A percentile compares a stretch with the other conserved stretches of the same genome.
These are phyloP conservation scores for Boletellus sp. DNA, from an alignment of 768 basidiomycete species.

Conservation along the genomic window DNA sequence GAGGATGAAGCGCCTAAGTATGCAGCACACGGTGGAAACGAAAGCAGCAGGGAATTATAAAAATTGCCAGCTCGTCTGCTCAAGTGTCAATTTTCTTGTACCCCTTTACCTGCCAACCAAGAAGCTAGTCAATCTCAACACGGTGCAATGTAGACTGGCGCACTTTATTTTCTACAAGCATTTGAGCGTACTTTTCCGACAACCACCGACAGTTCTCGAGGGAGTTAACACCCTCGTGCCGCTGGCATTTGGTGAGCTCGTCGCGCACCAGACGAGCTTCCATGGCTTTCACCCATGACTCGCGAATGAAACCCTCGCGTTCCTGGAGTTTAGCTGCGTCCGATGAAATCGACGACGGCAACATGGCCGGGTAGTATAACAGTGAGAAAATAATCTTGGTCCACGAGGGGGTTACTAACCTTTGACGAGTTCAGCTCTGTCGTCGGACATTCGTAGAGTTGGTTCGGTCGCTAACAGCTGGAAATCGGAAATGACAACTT, in stretches of 20 bases:
- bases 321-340: conserved; percentile 55
- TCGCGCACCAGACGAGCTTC: conserved; percentile 85
- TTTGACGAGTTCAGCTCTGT: conserved; percentile 33
- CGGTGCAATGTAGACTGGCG: conserved; percentile 21
- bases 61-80: conserved; percentile 1
- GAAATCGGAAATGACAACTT: background rate
- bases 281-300: conserved; percentile 95
- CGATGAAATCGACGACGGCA: background rate
- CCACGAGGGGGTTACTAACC: conserved; percentile 16
- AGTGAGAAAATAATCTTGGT: background rate
- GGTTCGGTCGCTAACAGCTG: background rate
- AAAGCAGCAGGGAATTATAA: background rate
- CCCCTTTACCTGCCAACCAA: conserved; percentile 66
- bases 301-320: conserved; percentile 75
- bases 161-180: conserved; percentile 81
- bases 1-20: background rate
- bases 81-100: conserved; percentile 73
- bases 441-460: conserved; percentile 28
- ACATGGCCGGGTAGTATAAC: background rate
- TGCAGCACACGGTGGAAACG: background rate
- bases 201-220: conserved; percentile 86
- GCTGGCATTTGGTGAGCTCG: conserved; percentile 86
- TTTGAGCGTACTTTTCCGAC: conserved; percentile 73
- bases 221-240: conserved; percentile 87
- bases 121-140: conserved; percentile 3